These are phyloP conservation scores for Lasiosphaeria miniovina DNA, from an alignment of 495 filamentous ascomycete species.

Conservation along the genomic window DNA sequence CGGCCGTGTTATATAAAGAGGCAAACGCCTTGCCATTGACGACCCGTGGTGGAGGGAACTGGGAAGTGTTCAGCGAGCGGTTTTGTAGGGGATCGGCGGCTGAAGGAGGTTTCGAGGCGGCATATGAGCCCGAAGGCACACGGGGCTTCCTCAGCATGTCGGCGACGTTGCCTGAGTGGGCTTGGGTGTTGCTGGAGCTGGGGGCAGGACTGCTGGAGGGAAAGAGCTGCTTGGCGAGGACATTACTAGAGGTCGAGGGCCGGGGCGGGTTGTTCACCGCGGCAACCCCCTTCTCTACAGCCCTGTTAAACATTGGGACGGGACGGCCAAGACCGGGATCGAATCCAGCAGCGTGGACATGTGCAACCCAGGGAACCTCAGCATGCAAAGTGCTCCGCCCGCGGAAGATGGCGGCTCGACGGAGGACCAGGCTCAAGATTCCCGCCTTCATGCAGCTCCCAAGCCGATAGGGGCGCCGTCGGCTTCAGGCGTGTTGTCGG, in stretches of 20 bases:
- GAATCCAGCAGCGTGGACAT: constrained; percentile 14
- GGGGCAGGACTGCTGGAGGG: constrained; percentile 46
- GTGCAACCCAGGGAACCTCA: constrained; percentile 4
- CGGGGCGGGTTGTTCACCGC: constrained; percentile 15
- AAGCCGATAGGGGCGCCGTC: constrained; percentile 3
- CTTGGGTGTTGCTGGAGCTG: constrained; percentile 4
- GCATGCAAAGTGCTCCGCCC: constrained; percentile 10
- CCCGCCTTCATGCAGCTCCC: constrained; percentile 31
- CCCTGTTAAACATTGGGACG: constrained; percentile 24
- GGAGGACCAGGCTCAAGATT: constrained; percentile 23
- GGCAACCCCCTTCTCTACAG: constrained; percentile 14
- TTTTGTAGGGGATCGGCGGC: constrained; percentile 14
- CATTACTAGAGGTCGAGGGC: constrained; percentile 17
- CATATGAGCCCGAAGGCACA: not conserved
- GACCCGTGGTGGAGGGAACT: not conserved
- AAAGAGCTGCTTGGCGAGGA: constrained; percentile 45
- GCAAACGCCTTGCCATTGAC: constrained; percentile 29
- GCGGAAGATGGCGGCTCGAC: constrained; percentile 21
- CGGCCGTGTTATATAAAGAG: constrained; percentile 38
- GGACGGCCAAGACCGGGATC: not conserved
- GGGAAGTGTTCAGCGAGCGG: constrained; percentile 12
- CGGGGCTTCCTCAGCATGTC: constrained; percentile 24
- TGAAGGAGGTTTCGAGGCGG: constrained; percentile 5
- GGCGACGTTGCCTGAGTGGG: constrained; percentile 30
- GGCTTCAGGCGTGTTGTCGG: not conserved